Evolutionary conservation across 2,329 filamentous ascomycete species (phyloP), one percentile per base, ranked within the genome.

Genomic region (Ophiostoma himal-ulmi): DNA sequence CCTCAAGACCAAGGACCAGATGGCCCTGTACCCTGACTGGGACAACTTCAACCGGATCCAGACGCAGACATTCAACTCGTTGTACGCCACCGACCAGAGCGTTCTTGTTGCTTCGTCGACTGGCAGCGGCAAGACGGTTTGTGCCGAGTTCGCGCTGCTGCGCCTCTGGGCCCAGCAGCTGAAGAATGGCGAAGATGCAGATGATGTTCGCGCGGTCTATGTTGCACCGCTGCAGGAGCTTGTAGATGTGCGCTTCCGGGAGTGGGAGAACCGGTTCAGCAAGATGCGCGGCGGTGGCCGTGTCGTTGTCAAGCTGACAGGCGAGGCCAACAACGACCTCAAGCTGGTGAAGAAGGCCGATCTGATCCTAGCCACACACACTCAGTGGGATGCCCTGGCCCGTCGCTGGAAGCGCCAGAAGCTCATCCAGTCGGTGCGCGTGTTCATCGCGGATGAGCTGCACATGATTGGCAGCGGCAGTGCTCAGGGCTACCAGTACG

Each of bases 371-470:
- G 95, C 95, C 2, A 99, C 96, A 0, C 95, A 95, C 8, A 84
- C 88, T 2, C 95, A 99, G 76, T 99, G 95, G 96, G 95, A 99
- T 80, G 91, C 96, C 37, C 82, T 99, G 68, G 98, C 95, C 20
- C 88, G 96, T 48, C 93, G 96, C 78, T 99, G 96, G 95, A 94
- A 96, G 81, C 89, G 94, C 71, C 89, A 95, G 71, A 98, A 97
- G 86, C 97, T 97, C 75, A 89, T 99, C 0, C 93, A 97, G 77
- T 91, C 89, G 3, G 91, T 98, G 26, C 88, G 93, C 75, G 83
- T 99, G 0, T 93, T 99, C 78, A 94, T 99, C 74, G 94, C 94
- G 0, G 96, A 99, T 78, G 94, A 98, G 78, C 84, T 99, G 70
- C 95, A 99, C 78, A 89, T 98, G 83, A 84, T 99, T 39, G 95